These are phyloP conservation scores for Margaritispora aquatica DNA, from an alignment of 495 filamentous ascomycete species.

Conservation along the genomic window DNA sequence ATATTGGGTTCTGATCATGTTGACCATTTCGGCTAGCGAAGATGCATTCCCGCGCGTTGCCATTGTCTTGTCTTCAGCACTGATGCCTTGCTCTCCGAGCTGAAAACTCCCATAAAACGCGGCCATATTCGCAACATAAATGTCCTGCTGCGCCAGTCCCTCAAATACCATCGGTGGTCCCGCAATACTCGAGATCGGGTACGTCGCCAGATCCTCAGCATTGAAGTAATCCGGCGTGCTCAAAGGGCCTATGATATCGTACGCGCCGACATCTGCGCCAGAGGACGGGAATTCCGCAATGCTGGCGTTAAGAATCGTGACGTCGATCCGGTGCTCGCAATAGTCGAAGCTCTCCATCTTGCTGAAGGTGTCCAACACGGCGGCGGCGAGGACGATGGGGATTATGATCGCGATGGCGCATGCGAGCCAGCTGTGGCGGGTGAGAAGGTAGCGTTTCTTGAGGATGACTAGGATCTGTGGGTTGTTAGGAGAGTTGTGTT, in stretches of 20 bases:
- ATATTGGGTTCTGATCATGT: constrained; percentile 3
- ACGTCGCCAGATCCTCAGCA: background rate
- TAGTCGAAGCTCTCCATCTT: constrained; percentile 8
- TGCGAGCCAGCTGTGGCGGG: constrained; percentile 17
- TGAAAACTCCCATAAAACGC: background rate
- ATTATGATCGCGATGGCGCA: constrained; percentile 18
- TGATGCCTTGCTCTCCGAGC: background rate
- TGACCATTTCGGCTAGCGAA: background rate
- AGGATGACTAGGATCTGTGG: background rate
- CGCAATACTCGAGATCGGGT: background rate
- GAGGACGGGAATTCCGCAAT: background rate
- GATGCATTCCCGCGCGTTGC: background rate
- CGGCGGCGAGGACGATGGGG: constrained; percentile 18
- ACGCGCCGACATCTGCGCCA: background rate
- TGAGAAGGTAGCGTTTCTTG: background rate
- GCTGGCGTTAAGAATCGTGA: constrained; percentile 6
- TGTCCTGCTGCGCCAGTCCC: constrained; percentile 7
- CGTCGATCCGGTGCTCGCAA: constrained; percentile 4
- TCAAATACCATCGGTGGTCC: constrained; percentile 10
- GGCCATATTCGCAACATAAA: background rate
- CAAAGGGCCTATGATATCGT: constrained; percentile 2
- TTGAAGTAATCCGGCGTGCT: background rate
- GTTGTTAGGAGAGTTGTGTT: too few species aligned
- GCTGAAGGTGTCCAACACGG: constrained; percentile 11
- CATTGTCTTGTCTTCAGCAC: background rate